Evolutionary conservation across 805 yeast genomes (phyloP), one percentile per base, ranked within the genome.

Genomic region (Hyphopichia homilentoma): DNA sequence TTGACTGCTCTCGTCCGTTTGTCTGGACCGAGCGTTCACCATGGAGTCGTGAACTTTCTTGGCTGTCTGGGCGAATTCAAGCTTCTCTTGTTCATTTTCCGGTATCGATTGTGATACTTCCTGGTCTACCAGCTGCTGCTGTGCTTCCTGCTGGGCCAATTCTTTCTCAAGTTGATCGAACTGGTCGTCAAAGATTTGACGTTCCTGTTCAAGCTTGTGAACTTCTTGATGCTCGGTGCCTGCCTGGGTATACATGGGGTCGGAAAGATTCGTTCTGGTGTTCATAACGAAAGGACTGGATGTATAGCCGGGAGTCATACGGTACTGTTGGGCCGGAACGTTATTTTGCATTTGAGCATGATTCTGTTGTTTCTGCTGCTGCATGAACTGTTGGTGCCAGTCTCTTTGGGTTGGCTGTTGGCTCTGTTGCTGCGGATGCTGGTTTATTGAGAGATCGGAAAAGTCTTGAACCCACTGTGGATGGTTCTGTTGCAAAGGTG

Each of bases 31-130:
- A 11, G 40, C 40, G 15, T 45, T 40, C 3, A 37, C 32, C 46
- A 58, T 50, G 9, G 66, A 47, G 4, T 40, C 36, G 17, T 59
- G 56, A 11, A 66, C 68, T 33, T 56, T 49, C 23, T 52, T 39
- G 4, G 73, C 73, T 0, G 68, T 57, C 27, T 52, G 46, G 7
- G 73, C 71, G 50, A 66, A 64, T 37, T 51, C 45, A 22, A 59
- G 59, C 30, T 62, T 60, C 8, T 61, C 66, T 1, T 30, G 20
- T 7, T 50, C 51, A 4, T 27, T 27, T 2, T 13, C 34, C 6
- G 32, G 23, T 21, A 27, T 30, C 7, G 34, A 34, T 11, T 37
- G 38, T 4, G 12, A 33, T n/a, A 22, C 30, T 32, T 42, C 30
- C 22, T 35, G 26, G 4, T 32, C 28, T 18, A 18, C 22, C 19